Evolutionary conservation across 148 eudicot species (phyloP).

Genomic region (Rhododendron henanense): DNA sequence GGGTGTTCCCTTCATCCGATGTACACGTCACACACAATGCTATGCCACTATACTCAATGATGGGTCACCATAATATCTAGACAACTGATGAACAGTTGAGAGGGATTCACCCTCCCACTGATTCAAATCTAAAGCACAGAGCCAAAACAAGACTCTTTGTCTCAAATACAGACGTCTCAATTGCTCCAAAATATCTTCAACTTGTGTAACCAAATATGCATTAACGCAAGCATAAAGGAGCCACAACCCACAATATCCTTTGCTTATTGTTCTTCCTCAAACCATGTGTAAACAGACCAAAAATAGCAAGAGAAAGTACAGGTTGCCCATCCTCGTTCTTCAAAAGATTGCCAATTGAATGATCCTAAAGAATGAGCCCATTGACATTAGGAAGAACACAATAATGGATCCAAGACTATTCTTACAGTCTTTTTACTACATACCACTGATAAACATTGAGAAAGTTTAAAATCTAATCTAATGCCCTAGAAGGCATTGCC

Average conservation of each 20-base stretch:
- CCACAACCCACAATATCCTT: not conserved
- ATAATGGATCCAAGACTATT: not conserved
- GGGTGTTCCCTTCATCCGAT: not conserved
- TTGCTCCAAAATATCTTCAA: not conserved
- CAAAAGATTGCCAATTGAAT: not conserved
- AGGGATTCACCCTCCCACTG: not conserved
- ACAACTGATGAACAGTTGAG: not conserved
- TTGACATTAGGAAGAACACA: not conserved
- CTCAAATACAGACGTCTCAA: not conserved
- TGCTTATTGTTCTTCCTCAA: not conserved
- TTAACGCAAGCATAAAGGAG: conserved; percentile 4
- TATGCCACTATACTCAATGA: not conserved
- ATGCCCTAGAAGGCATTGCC: not conserved
- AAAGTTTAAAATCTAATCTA: not conserved
- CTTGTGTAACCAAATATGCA: not conserved
- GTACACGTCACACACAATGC: not conserved
- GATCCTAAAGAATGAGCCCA: not conserved
- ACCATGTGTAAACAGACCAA: not conserved
- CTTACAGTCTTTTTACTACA: not conserved
- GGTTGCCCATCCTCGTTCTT: not conserved
- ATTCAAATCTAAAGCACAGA: not conserved
- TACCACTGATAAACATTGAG: not conserved
- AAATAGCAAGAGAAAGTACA: not conserved
- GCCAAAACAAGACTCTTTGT: not conserved
- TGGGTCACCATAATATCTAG: not conserved